Evolutionary conservation across 2,329 filamentous ascomycete genomes (phyloP).

Genomic region (Cladosporium sp.): DNA sequence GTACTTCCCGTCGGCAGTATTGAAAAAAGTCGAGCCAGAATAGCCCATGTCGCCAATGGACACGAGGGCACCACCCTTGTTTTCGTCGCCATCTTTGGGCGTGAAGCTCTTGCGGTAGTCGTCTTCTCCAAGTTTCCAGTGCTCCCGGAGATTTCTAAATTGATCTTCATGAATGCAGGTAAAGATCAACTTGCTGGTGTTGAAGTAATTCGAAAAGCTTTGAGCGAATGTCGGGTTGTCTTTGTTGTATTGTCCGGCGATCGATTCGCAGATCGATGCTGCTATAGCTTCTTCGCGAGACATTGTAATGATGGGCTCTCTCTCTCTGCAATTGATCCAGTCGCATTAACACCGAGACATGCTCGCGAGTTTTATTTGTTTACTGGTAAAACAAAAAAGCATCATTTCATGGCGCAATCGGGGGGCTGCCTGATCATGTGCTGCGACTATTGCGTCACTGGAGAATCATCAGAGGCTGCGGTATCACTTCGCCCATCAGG

Average conservation of each 20-base stretch:
- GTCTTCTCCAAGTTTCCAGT: constrained; percentile 53
- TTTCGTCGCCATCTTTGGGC: constrained; percentile 32
- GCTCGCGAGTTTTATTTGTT: too few species aligned
- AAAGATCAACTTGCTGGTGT: constrained; percentile 32
- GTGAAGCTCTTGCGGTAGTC: constrained; percentile 54
- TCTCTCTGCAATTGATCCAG: too few species aligned
- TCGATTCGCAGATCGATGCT: constrained; percentile 7
- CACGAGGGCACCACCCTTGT: constrained; percentile 37
- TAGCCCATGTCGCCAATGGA: constrained; percentile 67
- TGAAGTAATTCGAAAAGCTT: constrained; percentile 18
- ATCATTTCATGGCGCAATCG: too few species aligned
- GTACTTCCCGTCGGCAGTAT: constrained; percentile 61
- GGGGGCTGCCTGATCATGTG: too few species aligned
- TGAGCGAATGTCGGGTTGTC: background rate
- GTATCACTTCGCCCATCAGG: too few species aligned
- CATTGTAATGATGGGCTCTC: too few species aligned
- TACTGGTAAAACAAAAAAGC: too few species aligned
- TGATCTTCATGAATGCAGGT: constrained; percentile 37
- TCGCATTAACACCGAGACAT: too few species aligned
- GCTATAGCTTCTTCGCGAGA: constrained; percentile 9
- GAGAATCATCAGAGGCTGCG: too few species aligned
- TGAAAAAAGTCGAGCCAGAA: constrained; percentile 72
- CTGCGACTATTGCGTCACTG: too few species aligned
- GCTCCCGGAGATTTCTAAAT: constrained; percentile 49
- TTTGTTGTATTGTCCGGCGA: constrained; percentile 2